These are phyloP conservation scores for Isabelozyma heimii DNA, from an alignment of 805 yeast species.

Conservation along the genomic window DNA sequence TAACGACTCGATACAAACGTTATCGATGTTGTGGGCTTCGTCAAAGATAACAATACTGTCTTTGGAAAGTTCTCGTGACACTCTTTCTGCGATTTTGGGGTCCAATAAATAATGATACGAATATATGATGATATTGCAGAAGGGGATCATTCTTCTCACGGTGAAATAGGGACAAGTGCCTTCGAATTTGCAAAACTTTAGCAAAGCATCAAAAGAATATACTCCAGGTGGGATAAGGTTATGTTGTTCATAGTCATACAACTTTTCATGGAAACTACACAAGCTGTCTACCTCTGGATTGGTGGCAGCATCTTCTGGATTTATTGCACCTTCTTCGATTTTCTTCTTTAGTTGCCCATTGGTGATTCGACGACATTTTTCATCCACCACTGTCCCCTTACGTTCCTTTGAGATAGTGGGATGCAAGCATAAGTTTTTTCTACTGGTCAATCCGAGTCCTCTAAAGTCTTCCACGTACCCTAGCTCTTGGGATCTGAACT, in stretches of 20 bases:
- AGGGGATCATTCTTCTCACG: slow-evolving; percentile 94
- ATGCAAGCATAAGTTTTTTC: slow-evolving; percentile 91
- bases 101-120: slow-evolving; percentile 95
- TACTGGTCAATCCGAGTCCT: slow-evolving; percentile 89
- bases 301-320: slow-evolving; percentile 53
- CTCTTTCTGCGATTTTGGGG: slow-evolving; percentile 96
- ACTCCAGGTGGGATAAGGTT: slow-evolving; percentile 90
- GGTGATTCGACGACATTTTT: slow-evolving; percentile 91
- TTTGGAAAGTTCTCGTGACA: slow-evolving; percentile 84
- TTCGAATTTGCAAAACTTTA: slow-evolving; percentile 70
- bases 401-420: slow-evolving; percentile 84
- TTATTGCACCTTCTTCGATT: slow-evolving; percentile 47
- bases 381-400: slow-evolving; percentile 92
- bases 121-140: slow-evolving; percentile 90
- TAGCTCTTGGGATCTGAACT: slow-evolving; percentile 73
- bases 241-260: slow-evolving; percentile 83
- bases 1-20: slow-evolving; percentile 94
- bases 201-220: slow-evolving; percentile 83
- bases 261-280: slow-evolving; percentile 89
- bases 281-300: slow-evolving; percentile 36
- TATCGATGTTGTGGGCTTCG: slow-evolving; percentile 98
- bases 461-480: slow-evolving; percentile 89
- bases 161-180: slow-evolving; percentile 96
- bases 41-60: slow-evolving; percentile 94
- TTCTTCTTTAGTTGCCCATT: slow-evolving; percentile 80